Percentiles rank a stretch among this genome's conserved stretches.
Conservation (phyloP, 2,329 filamentous ascomycete species). For the Spiromastix sp. region DNA sequence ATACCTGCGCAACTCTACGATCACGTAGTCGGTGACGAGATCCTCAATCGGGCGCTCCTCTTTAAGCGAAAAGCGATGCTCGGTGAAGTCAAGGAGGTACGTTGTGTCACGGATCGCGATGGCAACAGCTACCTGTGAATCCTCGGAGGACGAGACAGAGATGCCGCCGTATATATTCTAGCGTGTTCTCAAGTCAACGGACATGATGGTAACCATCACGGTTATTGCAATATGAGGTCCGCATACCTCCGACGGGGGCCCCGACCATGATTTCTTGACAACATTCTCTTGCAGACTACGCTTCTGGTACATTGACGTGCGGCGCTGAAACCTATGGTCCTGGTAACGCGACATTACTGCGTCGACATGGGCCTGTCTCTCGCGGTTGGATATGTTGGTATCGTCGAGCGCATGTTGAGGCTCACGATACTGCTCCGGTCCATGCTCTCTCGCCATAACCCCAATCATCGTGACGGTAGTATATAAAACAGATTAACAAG, state of each 20-base stretch:
- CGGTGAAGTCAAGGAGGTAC: constrained; percentile 63
- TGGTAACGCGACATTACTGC: constrained; percentile 7
- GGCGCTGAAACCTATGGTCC: constrained; percentile 17
- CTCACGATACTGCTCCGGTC: too few species aligned
- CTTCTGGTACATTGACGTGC: constrained; percentile 23
- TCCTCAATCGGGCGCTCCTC: constrained; percentile 28
- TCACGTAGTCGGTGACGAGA: constrained; percentile 50
- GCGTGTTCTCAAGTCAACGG: too few species aligned
- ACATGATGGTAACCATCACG: too few species aligned
- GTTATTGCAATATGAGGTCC: too few species aligned
- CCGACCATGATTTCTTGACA: constrained; percentile 25
- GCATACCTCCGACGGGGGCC: constrained; percentile 28
- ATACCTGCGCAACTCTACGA: constrained; percentile 48
- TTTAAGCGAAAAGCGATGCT: constrained; percentile 45
- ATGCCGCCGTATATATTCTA: constrained; percentile 34
- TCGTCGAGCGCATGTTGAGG: too few species aligned
- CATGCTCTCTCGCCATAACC: too few species aligned
- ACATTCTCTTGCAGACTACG: constrained; percentile 23
- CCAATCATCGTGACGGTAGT: too few species aligned
- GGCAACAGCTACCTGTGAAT: constrained; percentile 47
- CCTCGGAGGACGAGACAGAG: constrained; percentile 22
- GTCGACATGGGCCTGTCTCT: constrained; percentile 8
- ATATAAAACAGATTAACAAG: too few species aligned
- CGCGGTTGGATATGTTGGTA: too few species aligned
- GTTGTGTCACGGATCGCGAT: constrained; percentile 64